phyloP scores from a whole-genome alignment of 345 rosid genomes.

The Salix dunnii region DNA sequence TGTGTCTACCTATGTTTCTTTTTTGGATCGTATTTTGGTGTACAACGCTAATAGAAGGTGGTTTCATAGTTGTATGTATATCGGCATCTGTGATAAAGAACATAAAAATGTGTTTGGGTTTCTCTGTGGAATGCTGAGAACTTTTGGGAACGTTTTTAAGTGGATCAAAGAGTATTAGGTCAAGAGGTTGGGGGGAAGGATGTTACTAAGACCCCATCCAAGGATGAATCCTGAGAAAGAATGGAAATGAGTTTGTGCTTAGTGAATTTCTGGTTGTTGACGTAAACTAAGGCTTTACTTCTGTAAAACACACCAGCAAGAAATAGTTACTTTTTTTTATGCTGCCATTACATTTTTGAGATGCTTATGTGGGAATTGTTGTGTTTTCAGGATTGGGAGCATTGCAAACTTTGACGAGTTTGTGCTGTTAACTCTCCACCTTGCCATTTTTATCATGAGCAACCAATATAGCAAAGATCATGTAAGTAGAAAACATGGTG shows the following conservation, averaged over 20 bases:
- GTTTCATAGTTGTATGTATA: background rate
- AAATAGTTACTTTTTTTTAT: background rate
- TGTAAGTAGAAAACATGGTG: conserved; percentile 43
- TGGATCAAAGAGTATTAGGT: background rate
- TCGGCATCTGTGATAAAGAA: background rate
- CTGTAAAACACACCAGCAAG: background rate
- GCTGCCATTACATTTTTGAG: background rate
- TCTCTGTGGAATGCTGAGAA: background rate
- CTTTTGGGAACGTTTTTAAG: background rate
- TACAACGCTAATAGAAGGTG: background rate
- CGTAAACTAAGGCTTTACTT: background rate
- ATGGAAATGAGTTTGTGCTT: background rate
- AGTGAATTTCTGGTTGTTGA: background rate
- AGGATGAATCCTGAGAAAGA: background rate
- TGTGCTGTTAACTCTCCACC: conserved; percentile 2
- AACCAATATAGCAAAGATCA: conserved; percentile 40
- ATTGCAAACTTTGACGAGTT: conserved; percentile 30
- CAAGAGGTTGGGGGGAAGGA: background rate
- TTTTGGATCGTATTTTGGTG: background rate
- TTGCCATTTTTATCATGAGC: conserved; percentile 51
- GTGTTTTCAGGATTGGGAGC: background rate
- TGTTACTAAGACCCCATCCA: background rate
- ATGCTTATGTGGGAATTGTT: background rate
- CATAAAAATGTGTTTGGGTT: background rate
- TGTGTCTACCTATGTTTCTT: background rate